Conservation (phyloP, 176 grass and related monocot genomes). For the Triticum turgidum region DNA sequence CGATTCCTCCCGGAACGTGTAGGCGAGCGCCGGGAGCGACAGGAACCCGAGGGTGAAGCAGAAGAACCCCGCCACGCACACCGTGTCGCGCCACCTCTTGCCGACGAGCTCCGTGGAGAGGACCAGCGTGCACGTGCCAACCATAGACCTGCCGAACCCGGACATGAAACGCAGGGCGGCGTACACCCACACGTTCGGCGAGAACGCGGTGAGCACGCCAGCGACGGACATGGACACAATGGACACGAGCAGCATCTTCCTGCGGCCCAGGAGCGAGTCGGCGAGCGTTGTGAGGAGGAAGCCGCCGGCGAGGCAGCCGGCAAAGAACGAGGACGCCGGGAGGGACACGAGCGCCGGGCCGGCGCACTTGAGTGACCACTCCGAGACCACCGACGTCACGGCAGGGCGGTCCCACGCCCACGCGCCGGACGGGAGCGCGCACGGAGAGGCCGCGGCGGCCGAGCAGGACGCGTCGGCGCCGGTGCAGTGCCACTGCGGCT, state of each 20-base stretch:
- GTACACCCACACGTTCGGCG: slow-evolving; percentile 88
- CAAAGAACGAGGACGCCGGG: slow-evolving; percentile 81
- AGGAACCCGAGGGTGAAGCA: slow-evolving; percentile 84
- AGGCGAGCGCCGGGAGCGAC: slow-evolving; percentile 77
- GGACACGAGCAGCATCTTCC: slow-evolving; percentile 65
- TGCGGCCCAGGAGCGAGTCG: slow-evolving; percentile 72
- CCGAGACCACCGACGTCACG: slow-evolving; percentile 55
- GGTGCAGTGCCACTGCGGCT: slow-evolving; percentile 75
- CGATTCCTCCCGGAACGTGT: slow-evolving; percentile 45
- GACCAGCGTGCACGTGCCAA: slow-evolving; percentile 69
- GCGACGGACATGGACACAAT: slow-evolving; percentile 58
- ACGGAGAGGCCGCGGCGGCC: slow-evolving; percentile 34
- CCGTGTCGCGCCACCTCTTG: slow-evolving; percentile 69
- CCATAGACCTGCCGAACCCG: slow-evolving; percentile 65
- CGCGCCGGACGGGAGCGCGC: slow-evolving; percentile 41
- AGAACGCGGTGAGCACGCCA: slow-evolving; percentile 50
- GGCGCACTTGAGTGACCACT: slow-evolving; percentile 78
- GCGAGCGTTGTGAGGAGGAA: slow-evolving; percentile 78
- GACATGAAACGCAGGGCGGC: slow-evolving; percentile 61
- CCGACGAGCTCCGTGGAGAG: slow-evolving; percentile 81
- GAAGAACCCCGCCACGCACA: slow-evolving; percentile 64
- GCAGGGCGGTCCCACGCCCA: slow-evolving; percentile 68
- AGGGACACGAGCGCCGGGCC: slow-evolving; percentile 64
- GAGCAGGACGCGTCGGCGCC: slow-evolving; percentile 37
- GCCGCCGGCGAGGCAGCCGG: slow-evolving; percentile 73